Evolutionary conservation across 2,329 filamentous ascomycete genomes (phyloP), one percentile per base, ranked within the genome.

Genomic region (Pyricularia pennisetigena): DNA sequence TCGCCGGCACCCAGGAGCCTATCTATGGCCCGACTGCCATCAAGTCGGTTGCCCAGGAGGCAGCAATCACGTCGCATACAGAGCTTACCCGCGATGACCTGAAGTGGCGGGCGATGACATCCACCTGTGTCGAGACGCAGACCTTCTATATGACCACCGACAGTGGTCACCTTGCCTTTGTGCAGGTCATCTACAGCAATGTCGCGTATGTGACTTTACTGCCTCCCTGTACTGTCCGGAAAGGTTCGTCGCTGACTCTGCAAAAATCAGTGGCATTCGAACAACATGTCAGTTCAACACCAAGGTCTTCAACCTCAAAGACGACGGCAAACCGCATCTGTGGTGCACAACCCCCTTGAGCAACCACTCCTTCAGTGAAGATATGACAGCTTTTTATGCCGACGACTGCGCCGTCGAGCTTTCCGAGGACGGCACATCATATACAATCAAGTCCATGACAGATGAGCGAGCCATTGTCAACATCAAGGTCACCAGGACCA

Each of bases 151-250:
- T 97, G 75, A 89, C 89, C 79, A 84, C 90, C 68, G 91, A 97
- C 71, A 87, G 83, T 70, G 95, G 95, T 66, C 85, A 89, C 71
- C 79, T 94, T 71, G 92, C 86, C 67, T 86, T 97, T 79, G 88
- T 87, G 70, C 95, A 99, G 84, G 86, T 98, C 80, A 97, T 99
- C 78, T 97, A 98, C 84, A 98, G 92, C 83, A 97, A 97, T 80
- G 91, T 99, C 78, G 90, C 88, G 94, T 97, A 88, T 80, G 90
- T 67, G 1, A 16, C 32, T 66, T 23, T 30, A 66, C 65, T 64
- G 4, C 14, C 7, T 67, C 67, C 71, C 68, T 74, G 75, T 49
- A 72, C 66, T 28, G 6, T 20, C n/a, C 49, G 24, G 24, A 0
- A 23, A 67, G 61, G 23, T 68, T 61, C 41, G 3, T 8, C 1